Evolutionary conservation across 345 rosid species (phyloP).

Genomic region (Sisymbrium altissimum): DNA sequence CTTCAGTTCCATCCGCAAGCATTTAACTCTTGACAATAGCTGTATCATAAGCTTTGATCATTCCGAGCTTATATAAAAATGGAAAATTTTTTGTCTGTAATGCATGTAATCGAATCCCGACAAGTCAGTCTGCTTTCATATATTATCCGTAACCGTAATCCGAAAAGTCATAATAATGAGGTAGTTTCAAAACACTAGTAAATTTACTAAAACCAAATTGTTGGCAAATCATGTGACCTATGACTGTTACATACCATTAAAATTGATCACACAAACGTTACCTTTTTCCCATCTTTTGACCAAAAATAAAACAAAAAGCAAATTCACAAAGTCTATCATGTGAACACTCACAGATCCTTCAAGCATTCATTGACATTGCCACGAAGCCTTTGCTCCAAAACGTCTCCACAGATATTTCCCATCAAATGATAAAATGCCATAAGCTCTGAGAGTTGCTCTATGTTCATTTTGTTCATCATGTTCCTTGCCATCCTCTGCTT

Average conservation of each 20-base stretch:
- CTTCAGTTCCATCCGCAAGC: too few relatives aligned
- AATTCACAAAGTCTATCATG: slow-evolving; percentile 18
- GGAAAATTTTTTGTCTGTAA: neutral
- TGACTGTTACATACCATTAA: neutral
- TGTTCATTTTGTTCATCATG: slow-evolving; percentile 68
- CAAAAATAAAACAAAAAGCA: slow-evolving; percentile 2
- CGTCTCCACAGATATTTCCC: slow-evolving; percentile 76
- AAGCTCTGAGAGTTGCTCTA: slow-evolving; percentile 67
- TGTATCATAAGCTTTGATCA: too few relatives aligned
- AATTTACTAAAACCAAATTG: neutral
- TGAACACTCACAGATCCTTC: slow-evolving; percentile 17
- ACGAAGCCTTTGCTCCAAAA: slow-evolving; percentile 54
- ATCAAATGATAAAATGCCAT: slow-evolving; percentile 75
- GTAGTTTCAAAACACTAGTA: neutral
- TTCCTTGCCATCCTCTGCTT: slow-evolving; percentile 61
- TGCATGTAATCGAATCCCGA: neutral
- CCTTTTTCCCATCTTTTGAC: slow-evolving; percentile 10
- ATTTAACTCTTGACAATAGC: too few relatives aligned
- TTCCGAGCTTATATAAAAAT: neutral
- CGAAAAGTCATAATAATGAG: neutral
- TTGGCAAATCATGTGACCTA: slow-evolving; percentile 21
- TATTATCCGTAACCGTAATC: neutral
- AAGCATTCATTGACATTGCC: slow-evolving; percentile 41
- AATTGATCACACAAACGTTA: neutral
- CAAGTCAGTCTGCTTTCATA: neutral